Conservation (phyloP, 345 rosid genomes). For the Eucalyptus virginea region DNA sequence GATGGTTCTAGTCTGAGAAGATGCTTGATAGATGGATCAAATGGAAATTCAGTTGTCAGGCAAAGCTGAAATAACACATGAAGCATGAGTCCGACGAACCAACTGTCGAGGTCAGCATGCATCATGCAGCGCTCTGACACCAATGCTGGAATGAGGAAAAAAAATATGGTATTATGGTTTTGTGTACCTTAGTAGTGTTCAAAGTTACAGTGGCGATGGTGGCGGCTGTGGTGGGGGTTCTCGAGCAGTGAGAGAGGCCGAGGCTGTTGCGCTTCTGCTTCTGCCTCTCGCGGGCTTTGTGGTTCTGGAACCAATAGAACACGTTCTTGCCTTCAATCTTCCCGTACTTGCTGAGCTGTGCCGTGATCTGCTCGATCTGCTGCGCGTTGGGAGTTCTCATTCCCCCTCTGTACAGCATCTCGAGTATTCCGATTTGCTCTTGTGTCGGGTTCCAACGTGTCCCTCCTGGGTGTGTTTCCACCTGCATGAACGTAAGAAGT, state of each 20-base stretch:
- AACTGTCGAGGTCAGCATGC: neutral
- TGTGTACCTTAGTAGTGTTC: neutral
- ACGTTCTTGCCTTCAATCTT: conserved; percentile 98
- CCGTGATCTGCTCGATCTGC: conserved; percentile 88
- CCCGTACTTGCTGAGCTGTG: conserved; percentile 66
- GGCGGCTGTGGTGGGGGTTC: conserved; percentile 12
- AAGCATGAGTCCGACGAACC: neutral
- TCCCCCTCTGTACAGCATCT: conserved; percentile 80
- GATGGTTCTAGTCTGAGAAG: neutral
- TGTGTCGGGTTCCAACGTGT: conserved; percentile 99
- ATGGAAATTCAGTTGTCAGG: neutral
- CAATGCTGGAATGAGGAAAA: neutral
- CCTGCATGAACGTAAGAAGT: conserved; percentile 16
- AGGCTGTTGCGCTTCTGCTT: conserved; percentile 81
- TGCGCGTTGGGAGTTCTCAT: conserved; percentile 94
- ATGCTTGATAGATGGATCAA: conserved; percentile 13
- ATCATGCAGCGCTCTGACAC: neutral
- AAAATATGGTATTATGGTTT: neutral
- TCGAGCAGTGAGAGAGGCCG: conserved; percentile 35
- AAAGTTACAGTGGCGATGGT: conserved; percentile 21
- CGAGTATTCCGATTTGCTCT: conserved; percentile 90
- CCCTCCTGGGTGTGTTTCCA: conserved; percentile 92
- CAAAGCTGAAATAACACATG: neutral
- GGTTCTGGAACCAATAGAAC: conserved; percentile 98
- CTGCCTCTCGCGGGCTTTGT: conserved; percentile 98